These are phyloP conservation scores for Omphalea diandra DNA, from an alignment of 441 rosid species.

Conservation along the genomic window DNA sequence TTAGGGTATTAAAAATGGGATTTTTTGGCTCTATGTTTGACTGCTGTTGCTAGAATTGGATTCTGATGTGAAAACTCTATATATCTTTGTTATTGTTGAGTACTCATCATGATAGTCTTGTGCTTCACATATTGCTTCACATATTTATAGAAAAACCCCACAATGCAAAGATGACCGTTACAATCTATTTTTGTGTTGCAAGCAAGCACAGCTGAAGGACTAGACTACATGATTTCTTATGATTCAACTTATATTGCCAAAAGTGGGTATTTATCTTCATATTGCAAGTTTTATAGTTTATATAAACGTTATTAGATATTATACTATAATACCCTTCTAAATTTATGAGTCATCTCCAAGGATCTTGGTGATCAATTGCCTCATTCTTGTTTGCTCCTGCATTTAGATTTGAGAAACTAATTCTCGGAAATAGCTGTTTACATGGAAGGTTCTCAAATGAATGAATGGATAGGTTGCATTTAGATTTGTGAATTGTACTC, in stretches of 20 bases:
- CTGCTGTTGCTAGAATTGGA: slow-evolving; percentile 6
- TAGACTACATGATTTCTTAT: too few species aligned
- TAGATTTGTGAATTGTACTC: not conserved
- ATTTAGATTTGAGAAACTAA: too few species aligned
- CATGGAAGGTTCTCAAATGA: not conserved
- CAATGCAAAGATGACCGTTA: not conserved
- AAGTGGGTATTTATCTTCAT: not conserved
- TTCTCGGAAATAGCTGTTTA: not conserved
- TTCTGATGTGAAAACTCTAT: not conserved
- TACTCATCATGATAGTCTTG: not conserved
- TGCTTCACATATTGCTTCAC: not conserved
- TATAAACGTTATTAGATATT: too few species aligned
- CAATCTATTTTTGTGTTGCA: not conserved
- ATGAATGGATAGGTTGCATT: not conserved
- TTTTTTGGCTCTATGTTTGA: slow-evolving; percentile 1
- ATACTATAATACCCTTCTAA: too few species aligned
- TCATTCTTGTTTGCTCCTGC: too few species aligned
- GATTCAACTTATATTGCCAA: too few species aligned
- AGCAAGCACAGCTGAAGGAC: not conserved
- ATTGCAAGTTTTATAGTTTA: not conserved
- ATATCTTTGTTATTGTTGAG: slow-evolving; percentile 1
- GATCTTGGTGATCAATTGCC: too few species aligned
- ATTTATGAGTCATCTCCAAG: too few species aligned
- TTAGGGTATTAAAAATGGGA: slow-evolving; percentile 6
- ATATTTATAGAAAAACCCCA: not conserved